phyloP scores from a whole-genome alignment of 768 basidiomycete genomes.

The Botryobasidium botryosum region DNA sequence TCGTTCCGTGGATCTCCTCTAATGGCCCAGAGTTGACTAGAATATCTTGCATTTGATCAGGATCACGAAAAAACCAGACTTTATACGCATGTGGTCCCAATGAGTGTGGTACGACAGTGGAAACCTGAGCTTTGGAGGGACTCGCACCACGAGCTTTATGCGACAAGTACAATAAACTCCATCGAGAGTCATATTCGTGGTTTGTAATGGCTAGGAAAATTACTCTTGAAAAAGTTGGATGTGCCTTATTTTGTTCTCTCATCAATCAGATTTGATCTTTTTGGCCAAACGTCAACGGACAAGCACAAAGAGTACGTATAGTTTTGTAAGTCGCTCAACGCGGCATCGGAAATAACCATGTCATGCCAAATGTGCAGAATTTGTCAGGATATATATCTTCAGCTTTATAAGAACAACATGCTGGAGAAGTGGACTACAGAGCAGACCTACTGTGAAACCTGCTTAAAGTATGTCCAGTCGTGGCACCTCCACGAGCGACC shows the following conservation, averaged over 20 bases:
- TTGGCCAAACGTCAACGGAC: conserved; percentile 85
- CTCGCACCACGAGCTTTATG: conserved; percentile 65
- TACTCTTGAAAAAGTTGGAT: too few species aligned
- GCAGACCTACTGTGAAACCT: conserved; percentile 91
- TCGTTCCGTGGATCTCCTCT: neutral
- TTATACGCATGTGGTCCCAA: conserved; percentile 96
- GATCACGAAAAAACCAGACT: conserved; percentile 71
- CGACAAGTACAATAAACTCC: conserved; percentile 78
- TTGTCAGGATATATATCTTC: conserved; percentile 74
- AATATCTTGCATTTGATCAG: conserved; percentile 13
- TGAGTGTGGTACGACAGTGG: conserved; percentile 98
- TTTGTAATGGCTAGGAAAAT: conserved; percentile 84
- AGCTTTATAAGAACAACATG: conserved; percentile 58
- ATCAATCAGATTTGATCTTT: conserved; percentile 67
- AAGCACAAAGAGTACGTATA: conserved; percentile 64
- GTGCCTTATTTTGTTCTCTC: conserved; percentile 1
- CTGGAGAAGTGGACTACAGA: conserved; percentile 74
- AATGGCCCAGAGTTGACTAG: neutral
- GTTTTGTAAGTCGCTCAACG: neutral
- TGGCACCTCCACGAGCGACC: too few species aligned
- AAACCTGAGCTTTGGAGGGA: conserved; percentile 86
- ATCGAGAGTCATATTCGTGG: conserved; percentile 91
- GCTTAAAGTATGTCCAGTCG: conserved; percentile 73
- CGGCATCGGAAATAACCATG: too few species aligned
- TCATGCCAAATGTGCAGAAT: too few species aligned